These are phyloP conservation scores for Penicillium coprophilum DNA, from an alignment of 495 filamentous ascomycete species.

Conservation along the genomic window DNA sequence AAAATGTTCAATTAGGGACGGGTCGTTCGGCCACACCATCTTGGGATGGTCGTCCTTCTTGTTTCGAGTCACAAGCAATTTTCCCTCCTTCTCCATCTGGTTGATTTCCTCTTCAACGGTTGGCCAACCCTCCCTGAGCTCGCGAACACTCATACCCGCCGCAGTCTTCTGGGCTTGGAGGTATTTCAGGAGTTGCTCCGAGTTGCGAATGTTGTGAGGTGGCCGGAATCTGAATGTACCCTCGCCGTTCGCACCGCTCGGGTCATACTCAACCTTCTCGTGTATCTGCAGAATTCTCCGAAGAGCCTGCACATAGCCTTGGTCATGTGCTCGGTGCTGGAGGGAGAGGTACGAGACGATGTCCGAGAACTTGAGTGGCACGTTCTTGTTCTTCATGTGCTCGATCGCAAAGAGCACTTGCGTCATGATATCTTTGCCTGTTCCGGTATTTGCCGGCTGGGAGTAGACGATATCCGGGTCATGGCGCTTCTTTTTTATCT, in stretches of 20 bases:
- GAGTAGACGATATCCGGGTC: conserved; percentile 65
- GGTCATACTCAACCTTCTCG: conserved; percentile 69
- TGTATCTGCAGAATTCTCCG: conserved; percentile 50
- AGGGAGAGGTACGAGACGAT: conserved; percentile 75
- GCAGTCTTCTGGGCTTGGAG: conserved; percentile 81
- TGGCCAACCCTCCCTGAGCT: conserved; percentile 93
- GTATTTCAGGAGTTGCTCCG: conserved; percentile 71
- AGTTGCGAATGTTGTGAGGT: conserved; percentile 71
- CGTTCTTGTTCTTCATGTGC: conserved; percentile 75
- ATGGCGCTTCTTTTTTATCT: conserved; percentile 60
- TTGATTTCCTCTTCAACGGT: conserved; percentile 75
- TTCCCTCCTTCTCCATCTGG: conserved; percentile 71
- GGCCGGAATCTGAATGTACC: conserved; percentile 78
- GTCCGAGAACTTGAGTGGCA: conserved; percentile 67
- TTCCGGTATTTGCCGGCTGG: conserved; percentile 74
- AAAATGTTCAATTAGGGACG: conserved; percentile 69
- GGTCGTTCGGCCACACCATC: conserved; percentile 87
- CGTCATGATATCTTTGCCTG: conserved; percentile 75
- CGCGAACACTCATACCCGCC: conserved; percentile 75
- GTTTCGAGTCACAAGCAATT: conserved; percentile 79
- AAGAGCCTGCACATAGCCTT: conserved; percentile 45
- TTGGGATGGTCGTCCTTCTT: conserved; percentile 88
- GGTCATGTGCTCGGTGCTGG: conserved; percentile 50
- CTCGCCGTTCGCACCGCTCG: conserved; percentile 55
- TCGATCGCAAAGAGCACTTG: conserved; percentile 81